phyloP scores from a whole-genome alignment of 108 stramenopile species.

The Nannochloropsis granulata region DNA sequence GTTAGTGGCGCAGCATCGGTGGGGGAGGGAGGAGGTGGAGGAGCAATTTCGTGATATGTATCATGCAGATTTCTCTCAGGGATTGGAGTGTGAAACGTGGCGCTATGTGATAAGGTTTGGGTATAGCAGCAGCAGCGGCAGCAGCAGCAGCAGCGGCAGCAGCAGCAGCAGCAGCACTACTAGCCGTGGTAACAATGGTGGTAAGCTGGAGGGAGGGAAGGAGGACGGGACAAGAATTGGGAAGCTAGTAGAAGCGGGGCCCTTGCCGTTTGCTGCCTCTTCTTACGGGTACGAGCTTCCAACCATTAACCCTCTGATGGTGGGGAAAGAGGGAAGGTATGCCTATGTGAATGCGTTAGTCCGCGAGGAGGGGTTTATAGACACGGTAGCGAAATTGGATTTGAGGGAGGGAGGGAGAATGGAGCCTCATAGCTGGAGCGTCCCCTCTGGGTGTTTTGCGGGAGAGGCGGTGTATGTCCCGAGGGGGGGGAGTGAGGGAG shows the following conservation, averaged over 20 bases:
- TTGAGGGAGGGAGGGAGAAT: background rate
- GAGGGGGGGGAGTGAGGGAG: background rate
- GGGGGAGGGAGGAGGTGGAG: background rate
- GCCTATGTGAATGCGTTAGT: background rate
- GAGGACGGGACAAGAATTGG: background rate
- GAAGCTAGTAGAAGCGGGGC: background rate
- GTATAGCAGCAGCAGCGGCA: background rate
- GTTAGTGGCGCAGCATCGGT: background rate
- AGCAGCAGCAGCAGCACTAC: too few species aligned
- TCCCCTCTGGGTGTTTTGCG: background rate
- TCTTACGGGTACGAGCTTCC: background rate
- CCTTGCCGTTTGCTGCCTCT: background rate
- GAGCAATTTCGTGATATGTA: background rate
- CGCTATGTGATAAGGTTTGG: background rate
- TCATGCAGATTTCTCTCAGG: background rate
- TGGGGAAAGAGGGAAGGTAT: background rate
- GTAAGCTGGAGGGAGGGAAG: background rate
- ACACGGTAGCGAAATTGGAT: background rate
- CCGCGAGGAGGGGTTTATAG: background rate
- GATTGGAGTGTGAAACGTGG: background rate
- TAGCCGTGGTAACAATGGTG: background rate
- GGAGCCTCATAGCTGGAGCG: background rate
- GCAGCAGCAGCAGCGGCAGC: too few species aligned
- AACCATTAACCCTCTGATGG: background rate
- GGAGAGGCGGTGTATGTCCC: constrained; percentile 16